Percentiles rank a stretch among this genome's conserved stretches.
These are phyloP conservation scores for Pyrrhoderma lamaoense DNA, from an alignment of 1,284 basidiomycete species.

Conservation along the genomic window DNA sequence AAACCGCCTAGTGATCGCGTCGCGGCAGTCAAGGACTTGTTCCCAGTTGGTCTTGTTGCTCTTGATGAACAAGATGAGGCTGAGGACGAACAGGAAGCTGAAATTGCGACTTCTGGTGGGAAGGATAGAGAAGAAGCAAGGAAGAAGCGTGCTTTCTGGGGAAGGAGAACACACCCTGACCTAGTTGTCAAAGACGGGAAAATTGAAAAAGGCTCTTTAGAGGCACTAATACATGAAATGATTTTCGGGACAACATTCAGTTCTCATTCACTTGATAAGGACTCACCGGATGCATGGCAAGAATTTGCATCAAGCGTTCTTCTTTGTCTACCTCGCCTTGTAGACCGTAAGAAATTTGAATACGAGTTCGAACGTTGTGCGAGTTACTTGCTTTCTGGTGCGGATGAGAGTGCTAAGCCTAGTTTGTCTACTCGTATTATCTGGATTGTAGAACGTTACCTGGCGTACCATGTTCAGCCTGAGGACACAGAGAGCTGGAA, in stretches of 20 bases:
- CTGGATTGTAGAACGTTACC: constrained; percentile 62
- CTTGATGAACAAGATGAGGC: constrained; percentile 37
- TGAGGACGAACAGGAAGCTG: constrained; percentile 29
- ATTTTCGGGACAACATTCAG: constrained; percentile 70
- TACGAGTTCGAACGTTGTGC: constrained; percentile 61
- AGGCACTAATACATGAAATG: constrained; percentile 71
- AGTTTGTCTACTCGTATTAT: constrained; percentile 39
- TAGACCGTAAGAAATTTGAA: constrained; percentile 53
- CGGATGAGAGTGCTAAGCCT: constrained; percentile 35
- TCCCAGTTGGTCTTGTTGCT: constrained; percentile 56
- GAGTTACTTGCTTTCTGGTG: constrained; percentile 53
- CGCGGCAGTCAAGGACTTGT: constrained; percentile 60
- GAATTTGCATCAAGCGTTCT: constrained; percentile 54
- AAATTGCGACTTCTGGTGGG: constrained; percentile 22
- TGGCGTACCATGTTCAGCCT: constrained; percentile 47
- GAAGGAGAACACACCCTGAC: constrained; percentile 66
- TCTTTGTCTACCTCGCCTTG: constrained; percentile 49
- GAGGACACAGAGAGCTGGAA: constrained; percentile 51
- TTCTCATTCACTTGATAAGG: neutral
- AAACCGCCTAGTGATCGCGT: constrained; percentile 67
- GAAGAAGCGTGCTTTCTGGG: constrained; percentile 72
- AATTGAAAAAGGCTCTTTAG: constrained; percentile 59
- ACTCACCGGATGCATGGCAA: constrained; percentile 35
- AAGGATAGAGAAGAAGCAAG: constrained; percentile 31
- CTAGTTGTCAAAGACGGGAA: constrained; percentile 39